A percentile compares a stretch with the other conserved stretches of the same genome.
Conservation (phyloP, 257 asterid genomes). For the Nyctanthes arbortristis region DNA sequence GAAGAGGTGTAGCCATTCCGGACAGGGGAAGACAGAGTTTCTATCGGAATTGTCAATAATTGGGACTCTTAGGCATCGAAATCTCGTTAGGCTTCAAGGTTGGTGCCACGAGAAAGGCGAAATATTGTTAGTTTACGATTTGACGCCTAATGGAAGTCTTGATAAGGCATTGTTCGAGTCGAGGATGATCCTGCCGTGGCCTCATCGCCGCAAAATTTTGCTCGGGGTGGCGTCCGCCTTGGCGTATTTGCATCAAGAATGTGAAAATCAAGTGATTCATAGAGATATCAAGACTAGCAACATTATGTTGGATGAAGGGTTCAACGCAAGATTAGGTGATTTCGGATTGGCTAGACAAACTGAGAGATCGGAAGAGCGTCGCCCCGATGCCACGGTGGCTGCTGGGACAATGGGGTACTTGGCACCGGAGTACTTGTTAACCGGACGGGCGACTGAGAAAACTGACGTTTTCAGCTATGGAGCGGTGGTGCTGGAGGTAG, state of each 20-base stretch:
- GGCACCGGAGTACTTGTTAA: conserved; percentile 80
- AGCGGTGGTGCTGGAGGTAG: conserved; percentile 85
- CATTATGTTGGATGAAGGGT: conserved; percentile 81
- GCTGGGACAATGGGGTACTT: conserved; percentile 92
- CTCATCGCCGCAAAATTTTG: conserved; percentile 54
- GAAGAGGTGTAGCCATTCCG: conserved; percentile 68
- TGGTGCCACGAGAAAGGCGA: conserved; percentile 92
- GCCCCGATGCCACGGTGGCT: conserved; percentile 79
- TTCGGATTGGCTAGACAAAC: conserved; percentile 75
- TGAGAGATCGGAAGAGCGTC: too few species aligned
- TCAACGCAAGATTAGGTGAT: conserved; percentile 79
- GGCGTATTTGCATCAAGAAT: conserved; percentile 79
- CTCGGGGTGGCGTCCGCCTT: conserved; percentile 81
- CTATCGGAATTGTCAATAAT: conserved; percentile 71
- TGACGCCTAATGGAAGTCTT: conserved; percentile 78
- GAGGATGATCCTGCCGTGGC: conserved; percentile 60
- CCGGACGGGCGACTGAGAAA: conserved; percentile 77
- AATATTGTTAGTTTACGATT: conserved; percentile 63
- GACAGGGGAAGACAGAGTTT: conserved; percentile 78
- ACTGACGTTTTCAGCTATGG: conserved; percentile 82
- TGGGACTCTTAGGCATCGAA: conserved; percentile 80
- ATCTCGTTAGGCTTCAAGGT: conserved; percentile 75
- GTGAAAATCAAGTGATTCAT: conserved; percentile 81
- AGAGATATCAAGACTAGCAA: conserved; percentile 78
- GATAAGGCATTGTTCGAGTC: conserved; percentile 79